Evolutionary conservation across 352 stramenopile genomes (phyloP), one percentile per base, ranked within the genome.

Genomic region (Globisporangium radiosum): DNA sequence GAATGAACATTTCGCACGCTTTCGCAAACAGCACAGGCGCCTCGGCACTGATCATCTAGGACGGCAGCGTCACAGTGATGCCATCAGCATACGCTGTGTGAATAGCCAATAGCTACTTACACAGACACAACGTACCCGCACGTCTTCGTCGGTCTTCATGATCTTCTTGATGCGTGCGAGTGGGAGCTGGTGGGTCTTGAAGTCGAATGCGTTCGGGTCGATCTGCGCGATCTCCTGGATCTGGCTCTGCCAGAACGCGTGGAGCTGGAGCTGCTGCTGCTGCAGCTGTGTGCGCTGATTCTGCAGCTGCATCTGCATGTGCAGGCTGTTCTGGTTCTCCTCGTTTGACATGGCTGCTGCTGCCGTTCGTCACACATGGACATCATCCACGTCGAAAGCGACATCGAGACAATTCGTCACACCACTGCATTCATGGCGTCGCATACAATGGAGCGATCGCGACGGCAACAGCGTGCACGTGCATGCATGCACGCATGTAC

Each of bases 111-210:
- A n/a, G 47, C 14, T 50, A 39, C 37, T 33, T 43, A n/a, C 11
- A 47, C 15, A 52, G 39, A 17, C 5, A 8, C 3, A 13, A 42
- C 17, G 54, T 70, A 88, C 78, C 40, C 86, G 85, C 47, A 97
- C 85, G 68, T 97, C 89, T 62, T 98, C 92, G 70, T 98, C 92
- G 51, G 89, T 92, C 73, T 97, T 97, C 92, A 98, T 98, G 73
- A 98, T 98, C 65, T 96, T 97, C 78, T 97, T 98, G 64, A 98
- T 97, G 54, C 92, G 85, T 54, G 92, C 90, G 58, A 98, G 85
- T 38, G 92, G 90, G 45, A 98, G 75, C 56, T 97, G 85, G 65
- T 95, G 79, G 62, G 80, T 92, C 71, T 93, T 92, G 56, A 95
- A 94, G 64, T 95, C 86, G 59, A 91, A 90, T 40, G 78, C 66